Base-by-base conservation (phyloP, 192 early-diverging fungal genomes). In the Backusella westeae region DNA sequence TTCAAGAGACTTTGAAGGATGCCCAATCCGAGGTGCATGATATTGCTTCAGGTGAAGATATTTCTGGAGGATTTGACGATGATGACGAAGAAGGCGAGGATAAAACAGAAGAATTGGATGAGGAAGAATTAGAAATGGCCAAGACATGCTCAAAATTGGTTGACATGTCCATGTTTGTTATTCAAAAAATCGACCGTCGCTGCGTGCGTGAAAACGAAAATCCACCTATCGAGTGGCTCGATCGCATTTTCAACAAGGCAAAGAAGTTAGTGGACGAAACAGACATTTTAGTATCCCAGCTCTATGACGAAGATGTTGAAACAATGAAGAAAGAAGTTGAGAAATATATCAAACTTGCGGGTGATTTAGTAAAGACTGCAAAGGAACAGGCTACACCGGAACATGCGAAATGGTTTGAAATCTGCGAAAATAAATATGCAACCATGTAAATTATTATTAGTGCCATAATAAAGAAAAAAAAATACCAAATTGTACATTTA, bases 221-320 rank as follows among this genome's bases (percentile, higher is more conserved):
- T 5, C 53, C 59, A 26, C 44, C 34, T 34, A 49, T 68, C 1
- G 19, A 63, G 26, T 77, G 67, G 71, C 52, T 69, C 15, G 75
- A 74, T 46, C 15, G n/a, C 5, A 15, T 78, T 6, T 59, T 34
- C 44, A 36, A 21, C 3, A 52, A 68, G 14, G 80, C 68, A 9
- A 63, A 32, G 1, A 26, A 8, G 1, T 71, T 81, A 6, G 63
- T 69, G 21, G 80, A 81, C 19, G 76, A 78, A 77, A 68, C 73
- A 9, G 80, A 81, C 29, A 59, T 78, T 3, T 49, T 81, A 14
- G 72, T 77, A 17, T 81, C 80, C 3, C 42, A 75, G 44, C 36
- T 73, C 1, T 81, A 75, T 72, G 76, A 81, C 53, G 69, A 74
- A 49, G 80, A 81, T 23, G 76, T 41, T 2, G 66, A 23, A 14